Evolutionary conservation across 192 early-diverging fungal genomes (phyloP), one percentile per base, ranked within the genome.

Genomic region (Umbelopsis sp.): DNA sequence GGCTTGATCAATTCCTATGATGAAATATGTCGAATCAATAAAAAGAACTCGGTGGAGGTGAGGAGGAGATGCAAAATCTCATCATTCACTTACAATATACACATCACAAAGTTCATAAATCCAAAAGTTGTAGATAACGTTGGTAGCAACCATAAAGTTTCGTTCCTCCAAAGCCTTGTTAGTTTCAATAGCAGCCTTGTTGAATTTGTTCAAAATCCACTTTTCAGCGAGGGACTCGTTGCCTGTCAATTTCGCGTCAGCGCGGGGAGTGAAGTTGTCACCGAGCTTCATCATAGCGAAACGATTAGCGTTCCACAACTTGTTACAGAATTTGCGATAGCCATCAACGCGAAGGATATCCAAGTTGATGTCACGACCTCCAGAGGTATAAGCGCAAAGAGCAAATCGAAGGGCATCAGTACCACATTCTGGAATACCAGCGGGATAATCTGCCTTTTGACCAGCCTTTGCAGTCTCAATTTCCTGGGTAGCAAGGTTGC

Each of bases 271-370:
- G 80, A 94, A 99, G 61, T 91, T 89, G 20, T 86, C 87, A n/a
- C 93, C 95, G 18, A 99, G 86, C 86, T 98, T 97, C 85, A 94
- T 90, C 53, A 95, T 74, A n/a, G 93, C 95, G 82, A 99, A 96
- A 67, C 92, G 91, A 30, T 94, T 95, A 1, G 96, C 98, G 76
- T 98, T 98, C 98, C 98, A 99, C 35, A 99, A 80, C 88, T 99
- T 99, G 89, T 98, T 99, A 83, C 96, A 99, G 91, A 97, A 99
- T 85, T 97, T 98, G 81, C 96, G 92, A 87, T 99, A 97, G 50
- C 98, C 95, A 72, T 98, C 96, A n/a, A 99, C 93, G 70, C 94
- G 95, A 75, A 91, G 67, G 52, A 99, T 92, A 74, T 98, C 92
- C 74, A 99, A 80, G 76, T 97, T 98, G 75, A 99, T 92, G 70